Evolutionary conservation across 441 rosid species (phyloP), one percentile per base, ranked within the genome.

Genomic region (Arabidopsis hybrid): DNA sequence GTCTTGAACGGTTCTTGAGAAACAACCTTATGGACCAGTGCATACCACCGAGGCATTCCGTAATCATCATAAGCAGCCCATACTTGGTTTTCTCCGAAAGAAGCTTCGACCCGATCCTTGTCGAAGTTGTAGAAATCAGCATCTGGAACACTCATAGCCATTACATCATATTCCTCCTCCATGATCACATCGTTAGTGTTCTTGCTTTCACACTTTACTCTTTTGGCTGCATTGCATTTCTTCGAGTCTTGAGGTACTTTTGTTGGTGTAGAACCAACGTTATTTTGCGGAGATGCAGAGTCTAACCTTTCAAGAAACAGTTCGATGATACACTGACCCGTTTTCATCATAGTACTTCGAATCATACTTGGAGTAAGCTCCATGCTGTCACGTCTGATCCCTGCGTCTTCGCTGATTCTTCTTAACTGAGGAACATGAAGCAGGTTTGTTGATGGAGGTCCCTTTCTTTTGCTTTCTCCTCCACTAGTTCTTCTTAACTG

Each of bases 1-100:
- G 83, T 42, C 74, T 80, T 83, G 78, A 85, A 85, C 32, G 87
- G 87, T 67, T 79, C 77, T 57, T 46, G 51, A 46, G 21, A 14
- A 18, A 46, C 51, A 46, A 46, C 21, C 7, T 16, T 3, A 14
- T 46, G 51, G 0, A 46, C 21, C 8, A 46, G 8, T 45, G 50
- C 50, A 45, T 45, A 46, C 1, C 2, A 46, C 3, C 9, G 18
- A 1, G 51, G 51, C 51, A 46, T 46, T 6, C 51, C 51, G 9
- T 14, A 5, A n/a, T 46, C 51, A 46, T 46, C 51, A 14, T 46
- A 46, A 14, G 7, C 17, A 14, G 51, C 51, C 51, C 51, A 46
- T 6, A 46, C 51, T 9, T 46, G 51, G 59, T 46, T 14, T 46
- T 16, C 21, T 14, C 21, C 21, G 16, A 46, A 14, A 9, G 51